Conservation (phyloP, 495 filamentous ascomycete species). For the Penicillium canescens region DNA sequence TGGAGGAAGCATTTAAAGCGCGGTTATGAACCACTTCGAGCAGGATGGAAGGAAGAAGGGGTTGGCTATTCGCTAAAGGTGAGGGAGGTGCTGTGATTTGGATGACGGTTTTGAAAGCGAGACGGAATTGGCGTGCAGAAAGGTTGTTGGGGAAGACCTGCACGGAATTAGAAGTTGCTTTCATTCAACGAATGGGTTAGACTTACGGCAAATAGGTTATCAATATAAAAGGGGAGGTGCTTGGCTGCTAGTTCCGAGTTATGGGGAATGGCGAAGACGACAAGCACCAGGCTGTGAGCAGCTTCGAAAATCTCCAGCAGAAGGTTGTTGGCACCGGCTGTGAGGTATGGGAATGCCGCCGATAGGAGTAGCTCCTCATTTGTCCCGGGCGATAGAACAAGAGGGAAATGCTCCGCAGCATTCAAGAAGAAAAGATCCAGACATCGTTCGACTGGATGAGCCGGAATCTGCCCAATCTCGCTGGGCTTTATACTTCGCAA, state of each 20-base stretch:
- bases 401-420: slow-evolving; percentile 79
- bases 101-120: slow-evolving; percentile 89
- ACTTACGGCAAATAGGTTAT: slow-evolving; percentile 72
- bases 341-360: slow-evolving; percentile 76
- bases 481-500: slow-evolving; percentile 61
- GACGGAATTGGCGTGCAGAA: slow-evolving; percentile 84
- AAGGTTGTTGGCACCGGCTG: slow-evolving; percentile 58
- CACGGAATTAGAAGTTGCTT: slow-evolving; percentile 13
- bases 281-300: slow-evolving; percentile 83
- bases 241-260: slow-evolving; percentile 69
- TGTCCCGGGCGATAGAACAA: slow-evolving; percentile 60
- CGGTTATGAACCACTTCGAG: slow-evolving; percentile 79
- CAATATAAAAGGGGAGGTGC: slow-evolving; percentile 83
- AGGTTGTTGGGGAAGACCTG: slow-evolving; percentile 78
- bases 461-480: slow-evolving; percentile 64
- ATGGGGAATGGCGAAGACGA: slow-evolving; percentile 76
- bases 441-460: slow-evolving; percentile 73
- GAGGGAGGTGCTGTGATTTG: slow-evolving; percentile 84
- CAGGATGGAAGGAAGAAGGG: slow-evolving; percentile 72
- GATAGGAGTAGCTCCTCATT: slow-evolving; percentile 75
- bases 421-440: slow-evolving; percentile 93
- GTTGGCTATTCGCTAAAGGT: slow-evolving; percentile 66
- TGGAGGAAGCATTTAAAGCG: slow-evolving; percentile 55
- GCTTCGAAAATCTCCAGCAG: slow-evolving; percentile 85
- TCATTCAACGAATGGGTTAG: background rate